Conservation (phyloP, 2,329 filamentous ascomycete genomes). For the Diatrype stigma region DNA sequence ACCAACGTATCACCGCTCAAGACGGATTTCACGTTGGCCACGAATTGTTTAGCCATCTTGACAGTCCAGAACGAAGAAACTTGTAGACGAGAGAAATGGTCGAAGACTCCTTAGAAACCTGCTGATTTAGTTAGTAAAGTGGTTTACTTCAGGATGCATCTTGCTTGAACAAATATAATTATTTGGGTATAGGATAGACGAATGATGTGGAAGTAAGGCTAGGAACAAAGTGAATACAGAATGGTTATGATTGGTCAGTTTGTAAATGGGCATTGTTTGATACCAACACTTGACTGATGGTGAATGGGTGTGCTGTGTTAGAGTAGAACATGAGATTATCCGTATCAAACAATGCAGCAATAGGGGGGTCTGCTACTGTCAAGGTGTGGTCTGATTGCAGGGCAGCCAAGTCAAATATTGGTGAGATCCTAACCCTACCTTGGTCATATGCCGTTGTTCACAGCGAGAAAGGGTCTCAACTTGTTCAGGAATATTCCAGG, state of each 20-base stretch:
- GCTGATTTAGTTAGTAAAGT: conserved; percentile 11
- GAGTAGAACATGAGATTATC: too few species aligned
- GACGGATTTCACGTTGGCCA: conserved; percentile 85
- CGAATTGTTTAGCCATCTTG: conserved; percentile 43
- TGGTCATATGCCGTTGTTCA: too few species aligned
- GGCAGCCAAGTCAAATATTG: too few species aligned
- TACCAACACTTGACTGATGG: too few species aligned
- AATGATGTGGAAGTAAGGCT: neutral
- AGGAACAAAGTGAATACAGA: neutral
- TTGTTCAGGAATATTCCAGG: neutral
- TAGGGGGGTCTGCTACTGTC: too few species aligned
- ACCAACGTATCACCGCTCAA: conserved; percentile 91
- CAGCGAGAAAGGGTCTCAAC: too few species aligned
- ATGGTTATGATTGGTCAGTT: neutral
- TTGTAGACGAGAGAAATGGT: conserved; percentile 9
- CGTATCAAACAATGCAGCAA: too few species aligned
- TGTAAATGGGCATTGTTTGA: neutral
- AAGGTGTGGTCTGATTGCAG: too few species aligned
- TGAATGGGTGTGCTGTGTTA: too few species aligned
- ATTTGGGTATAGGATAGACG: neutral
- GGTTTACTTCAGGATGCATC: neutral
- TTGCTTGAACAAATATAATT: neutral
- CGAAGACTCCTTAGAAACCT: conserved; percentile 13
- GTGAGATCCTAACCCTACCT: too few species aligned
- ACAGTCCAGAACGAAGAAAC: conserved; percentile 26